A percentile compares a stretch with the other conserved stretches of the same genome.
These are phyloP conservation scores for Geoglossum cookeanum DNA, from an alignment of 2,329 filamentous ascomycete genomes.

Conservation along the genomic window DNA sequence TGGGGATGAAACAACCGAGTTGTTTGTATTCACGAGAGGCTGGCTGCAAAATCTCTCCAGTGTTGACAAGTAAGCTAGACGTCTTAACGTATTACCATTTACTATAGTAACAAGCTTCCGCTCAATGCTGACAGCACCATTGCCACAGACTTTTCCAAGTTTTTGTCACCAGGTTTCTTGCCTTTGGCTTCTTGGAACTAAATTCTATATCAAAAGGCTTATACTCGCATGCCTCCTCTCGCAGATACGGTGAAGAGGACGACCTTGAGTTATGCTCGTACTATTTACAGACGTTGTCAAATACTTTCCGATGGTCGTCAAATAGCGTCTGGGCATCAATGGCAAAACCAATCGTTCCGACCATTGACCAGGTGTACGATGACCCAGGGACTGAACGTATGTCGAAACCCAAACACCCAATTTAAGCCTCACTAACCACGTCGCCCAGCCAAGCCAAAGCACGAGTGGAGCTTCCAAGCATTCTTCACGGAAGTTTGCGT, in stretches of 20 bases:
- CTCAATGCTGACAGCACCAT: constrained; percentile 10
- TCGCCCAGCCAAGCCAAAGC: not conserved
- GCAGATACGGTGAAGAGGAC: constrained; percentile 33
- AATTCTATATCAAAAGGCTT: constrained; percentile 1
- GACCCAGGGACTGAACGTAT: constrained; percentile 2
- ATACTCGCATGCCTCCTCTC: constrained; percentile 8
- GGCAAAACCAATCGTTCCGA: constrained; percentile 24
- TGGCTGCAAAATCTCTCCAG: constrained; percentile 55
- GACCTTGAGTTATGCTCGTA: constrained; percentile 64
- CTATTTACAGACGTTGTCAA: constrained; percentile 54
- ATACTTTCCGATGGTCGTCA: constrained; percentile 49
- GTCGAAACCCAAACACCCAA: not conserved
- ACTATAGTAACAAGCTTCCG: not conserved
- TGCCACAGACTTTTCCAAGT: constrained; percentile 36
- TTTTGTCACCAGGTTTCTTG: constrained; percentile 38
- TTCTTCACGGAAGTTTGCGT: constrained; percentile 50
- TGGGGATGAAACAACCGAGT: constrained; percentile 49
- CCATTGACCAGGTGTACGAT: constrained; percentile 27
- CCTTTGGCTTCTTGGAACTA: constrained; percentile 31
- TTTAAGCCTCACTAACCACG: not conserved
- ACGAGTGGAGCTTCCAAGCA: constrained; percentile 35
- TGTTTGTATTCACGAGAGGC: constrained; percentile 55
- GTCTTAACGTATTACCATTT: not conserved
- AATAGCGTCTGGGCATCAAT: constrained; percentile 53
- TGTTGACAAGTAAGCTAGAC: constrained; percentile 36